These are phyloP conservation scores for Gryganskiella cystojenkinii DNA, from an alignment of 192 early-diverging fungal species.

Conservation along the genomic window DNA sequence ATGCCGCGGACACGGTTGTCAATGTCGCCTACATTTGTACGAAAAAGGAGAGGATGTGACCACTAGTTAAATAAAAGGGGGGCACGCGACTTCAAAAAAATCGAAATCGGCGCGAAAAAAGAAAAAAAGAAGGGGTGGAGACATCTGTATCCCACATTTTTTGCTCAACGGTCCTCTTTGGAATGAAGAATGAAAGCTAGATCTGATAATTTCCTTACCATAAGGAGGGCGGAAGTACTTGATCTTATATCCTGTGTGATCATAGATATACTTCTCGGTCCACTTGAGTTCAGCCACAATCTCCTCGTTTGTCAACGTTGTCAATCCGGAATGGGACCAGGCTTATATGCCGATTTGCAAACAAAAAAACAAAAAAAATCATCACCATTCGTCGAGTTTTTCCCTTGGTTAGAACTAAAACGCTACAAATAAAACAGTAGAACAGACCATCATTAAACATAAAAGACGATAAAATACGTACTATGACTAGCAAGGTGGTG, in stretches of 20 bases:
- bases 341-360: conserved; percentile 48
- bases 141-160: neutral
- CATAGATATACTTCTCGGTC: conserved; percentile 65
- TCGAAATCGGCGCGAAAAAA: neutral
- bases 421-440: neutral
- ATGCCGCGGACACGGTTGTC: conserved; percentile 42
- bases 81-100: neutral
- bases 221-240: conserved; percentile 56
- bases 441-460: too few species aligned
- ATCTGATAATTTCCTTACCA: conserved; percentile 11
- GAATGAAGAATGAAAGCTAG: conserved; percentile 15
- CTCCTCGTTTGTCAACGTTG: conserved; percentile 71
- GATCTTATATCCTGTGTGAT: conserved; percentile 60
- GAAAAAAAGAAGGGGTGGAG: neutral
- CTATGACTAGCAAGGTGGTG: conserved; percentile 48
- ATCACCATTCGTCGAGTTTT: neutral
- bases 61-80: neutral
- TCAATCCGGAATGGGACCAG: conserved; percentile 70
- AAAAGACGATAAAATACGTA: conserved; percentile 1
- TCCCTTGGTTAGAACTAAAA: neutral
- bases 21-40: conserved; percentile 18
- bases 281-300: conserved; percentile 76
- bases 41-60: neutral
- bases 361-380: neutral
- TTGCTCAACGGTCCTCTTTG: conserved; percentile 18